Conservation (phyloP, 306 rosid genomes). For the Fragaria nilgerrensis region DNA sequence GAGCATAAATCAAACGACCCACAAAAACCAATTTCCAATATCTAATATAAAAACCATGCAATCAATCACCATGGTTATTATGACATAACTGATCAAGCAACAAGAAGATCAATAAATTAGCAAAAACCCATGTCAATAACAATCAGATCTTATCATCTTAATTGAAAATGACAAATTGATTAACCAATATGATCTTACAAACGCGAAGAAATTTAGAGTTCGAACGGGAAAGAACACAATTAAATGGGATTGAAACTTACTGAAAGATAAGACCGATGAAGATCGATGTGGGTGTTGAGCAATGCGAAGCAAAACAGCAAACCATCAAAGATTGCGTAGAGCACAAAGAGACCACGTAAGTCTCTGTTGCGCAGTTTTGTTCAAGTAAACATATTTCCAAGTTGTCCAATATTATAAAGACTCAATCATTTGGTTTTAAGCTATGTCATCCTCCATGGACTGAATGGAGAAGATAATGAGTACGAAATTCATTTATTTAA, state of each 20-base stretch:
- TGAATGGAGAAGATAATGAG: not conserved
- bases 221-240: not conserved
- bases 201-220: not conserved
- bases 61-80: not conserved
- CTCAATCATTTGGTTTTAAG: slow-evolving; percentile 14
- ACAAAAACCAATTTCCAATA: not conserved
- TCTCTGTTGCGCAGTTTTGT: not conserved
- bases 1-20: not conserved
- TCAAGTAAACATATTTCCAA: not conserved
- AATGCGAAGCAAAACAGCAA: slow-evolving; percentile 9
- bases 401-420: not conserved
- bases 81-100: not conserved
- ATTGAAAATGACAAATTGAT: not conserved
- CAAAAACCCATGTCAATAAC: not conserved
- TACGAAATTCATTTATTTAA: not conserved
- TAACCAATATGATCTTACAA: slow-evolving; percentile 5
- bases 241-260: not conserved
- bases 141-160: not conserved
- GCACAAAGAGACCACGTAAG: slow-evolving; percentile 5
- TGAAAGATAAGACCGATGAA: not conserved
- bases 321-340: slow-evolving; percentile 8
- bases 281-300: not conserved
- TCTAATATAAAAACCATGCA: not conserved
- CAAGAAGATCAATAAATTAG: not conserved
- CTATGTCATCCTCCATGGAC: not conserved